Base-by-base conservation (phyloP, 2,329 filamentous ascomycete species). In the Talaromyces rugulosus region DNA sequence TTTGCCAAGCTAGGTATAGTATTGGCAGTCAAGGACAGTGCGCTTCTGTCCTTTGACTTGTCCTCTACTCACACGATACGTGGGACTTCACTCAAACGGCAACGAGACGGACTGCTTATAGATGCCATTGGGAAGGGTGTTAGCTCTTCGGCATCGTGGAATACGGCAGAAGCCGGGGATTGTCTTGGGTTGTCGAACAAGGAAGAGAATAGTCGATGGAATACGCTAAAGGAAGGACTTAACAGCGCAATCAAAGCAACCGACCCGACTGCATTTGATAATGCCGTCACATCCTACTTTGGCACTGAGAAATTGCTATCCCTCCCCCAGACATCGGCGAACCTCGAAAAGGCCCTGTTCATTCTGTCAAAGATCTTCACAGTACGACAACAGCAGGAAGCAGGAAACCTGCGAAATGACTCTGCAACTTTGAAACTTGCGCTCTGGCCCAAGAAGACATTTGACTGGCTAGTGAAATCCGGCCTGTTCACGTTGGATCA, bases 21-120 rank as follows among this genome's bases (percentile, higher is more conserved):
- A 12, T 70, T 82, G 28, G 79, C 77, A 12, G 72, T 72, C 18
- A 74, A 74, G 56, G 75, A 75, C 52, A 75, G 73, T 42, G 74
- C 74, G 5, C 67, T 82, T n/a, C 66, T 81, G 52, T 76, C 76
- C 4, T 78, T 81, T 58, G 79, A 81, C 61, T 65, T 81, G 53
- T 74, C 69, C 44, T 68, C 73, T 28, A 66, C 74, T 18, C 65
- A 74, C 55, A 69, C 64, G 33, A 65, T 69, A 9, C 66, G 67
- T 3, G 70, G 67, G 6, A 65, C 67, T 16, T 73, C 70, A 28
- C 68, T 74, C n/a, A 79, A 79, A 67, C 71, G 76, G 8, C 70
- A 74, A 6, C 70, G 75, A 23, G 75, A 77, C 58, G 75, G 76
- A 11, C 70, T 78, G 14, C 66, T 79, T 27, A 75, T 78, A 34